Base-by-base conservation (phyloP, 495 filamentous ascomycete species). In the Penicillium samsonianum region DNA sequence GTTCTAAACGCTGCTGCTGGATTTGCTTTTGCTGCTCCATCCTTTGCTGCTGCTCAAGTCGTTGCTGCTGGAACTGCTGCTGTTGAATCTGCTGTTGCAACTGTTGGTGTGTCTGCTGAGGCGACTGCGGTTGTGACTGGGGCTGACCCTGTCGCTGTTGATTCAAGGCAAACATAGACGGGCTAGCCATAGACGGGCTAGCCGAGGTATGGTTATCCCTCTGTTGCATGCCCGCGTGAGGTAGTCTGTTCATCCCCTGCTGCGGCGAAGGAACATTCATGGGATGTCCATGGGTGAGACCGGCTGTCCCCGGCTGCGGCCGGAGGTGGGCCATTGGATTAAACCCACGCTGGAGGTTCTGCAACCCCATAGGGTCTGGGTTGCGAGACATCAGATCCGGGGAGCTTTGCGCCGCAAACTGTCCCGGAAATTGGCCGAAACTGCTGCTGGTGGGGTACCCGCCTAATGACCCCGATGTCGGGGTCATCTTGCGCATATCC, bases 401-500 rank as follows among this genome's bases (percentile, higher is more conserved):
- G 8, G 74, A 73, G 16, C 57, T 64, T 35, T 75, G 73, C 1
- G 67, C 50, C 14, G 65, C 57, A 61, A 66, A 77, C 20, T 78
- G 72, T 5, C 67, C 64, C 0, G 74, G 48, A 33, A 66, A 77
- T 22, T 72, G 64, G 41, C 62, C 60, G 45, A 67, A 74, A 48
- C 66, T 68, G 19, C 60, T 61, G 0, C 62, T 62, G n/a, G 73
- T 53, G 22, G 73, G 63, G 38, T 74, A 67, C 9, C 73, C 72
- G 37, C 71, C 63, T 12, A 74, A 50, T 11, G 74, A 66, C n/a
- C 67, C 67, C 2, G 71, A 67, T 0, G 68, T 63, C 22, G 71
- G 68, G 3, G 73, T 67, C 72, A 74, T 73, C 49, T 73, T 73
- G 59, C 72, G 72, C 51, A 72, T 49, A 59, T 74, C 73, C 9